Percentiles rank a stretch among this genome's conserved stretches.
Evolutionary conservation across 129 eudicot genomes (phyloP).

Genomic region (Artemisia annua): DNA sequence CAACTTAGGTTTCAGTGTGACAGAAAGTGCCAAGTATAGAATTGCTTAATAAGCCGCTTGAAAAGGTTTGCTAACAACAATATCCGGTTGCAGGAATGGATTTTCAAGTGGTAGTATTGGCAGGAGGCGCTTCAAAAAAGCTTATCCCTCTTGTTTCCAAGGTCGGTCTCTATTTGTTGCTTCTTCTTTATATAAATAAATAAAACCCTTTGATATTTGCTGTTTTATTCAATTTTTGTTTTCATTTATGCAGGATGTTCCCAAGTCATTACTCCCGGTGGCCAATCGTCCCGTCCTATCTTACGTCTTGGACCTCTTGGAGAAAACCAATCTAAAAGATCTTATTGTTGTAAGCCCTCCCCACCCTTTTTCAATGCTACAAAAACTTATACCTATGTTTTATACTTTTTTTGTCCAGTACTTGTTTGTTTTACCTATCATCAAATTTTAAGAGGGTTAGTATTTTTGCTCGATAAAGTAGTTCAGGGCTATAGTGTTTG

Average conservation of each 20-base stretch:
- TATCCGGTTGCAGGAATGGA: slow-evolving; percentile 47
- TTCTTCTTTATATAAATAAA: not conserved
- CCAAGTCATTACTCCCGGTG: slow-evolving; percentile 89
- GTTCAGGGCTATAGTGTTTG: too few relatives aligned
- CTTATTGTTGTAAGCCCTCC: slow-evolving; percentile 68
- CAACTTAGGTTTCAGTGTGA: too few relatives aligned
- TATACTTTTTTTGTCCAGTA: too few relatives aligned
- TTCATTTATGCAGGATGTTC: slow-evolving; percentile 63
- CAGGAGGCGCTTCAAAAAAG: slow-evolving; percentile 85
- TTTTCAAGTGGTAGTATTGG: slow-evolving; percentile 92
- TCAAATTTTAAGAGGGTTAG: too few relatives aligned
- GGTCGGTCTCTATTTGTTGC: slow-evolving; percentile 37
- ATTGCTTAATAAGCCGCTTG: too few relatives aligned
- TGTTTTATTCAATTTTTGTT: not conserved
- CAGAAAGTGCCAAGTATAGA: too few relatives aligned
- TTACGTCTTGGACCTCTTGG: slow-evolving; percentile 79
- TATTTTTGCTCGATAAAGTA: too few relatives aligned
- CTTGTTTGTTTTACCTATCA: too few relatives aligned
- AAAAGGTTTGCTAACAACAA: too few relatives aligned
- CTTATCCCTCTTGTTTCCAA: slow-evolving; percentile 90
- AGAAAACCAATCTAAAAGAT: slow-evolving; percentile 70
- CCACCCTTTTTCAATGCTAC: too few relatives aligned
- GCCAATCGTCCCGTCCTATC: slow-evolving; percentile 89
- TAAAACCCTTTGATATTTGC: not conserved
- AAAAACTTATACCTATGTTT: too few relatives aligned